Evolutionary conservation across 176 grass and related monocot species (phyloP), one percentile per base, ranked within the genome.

Genomic region (Phragmites australis): DNA sequence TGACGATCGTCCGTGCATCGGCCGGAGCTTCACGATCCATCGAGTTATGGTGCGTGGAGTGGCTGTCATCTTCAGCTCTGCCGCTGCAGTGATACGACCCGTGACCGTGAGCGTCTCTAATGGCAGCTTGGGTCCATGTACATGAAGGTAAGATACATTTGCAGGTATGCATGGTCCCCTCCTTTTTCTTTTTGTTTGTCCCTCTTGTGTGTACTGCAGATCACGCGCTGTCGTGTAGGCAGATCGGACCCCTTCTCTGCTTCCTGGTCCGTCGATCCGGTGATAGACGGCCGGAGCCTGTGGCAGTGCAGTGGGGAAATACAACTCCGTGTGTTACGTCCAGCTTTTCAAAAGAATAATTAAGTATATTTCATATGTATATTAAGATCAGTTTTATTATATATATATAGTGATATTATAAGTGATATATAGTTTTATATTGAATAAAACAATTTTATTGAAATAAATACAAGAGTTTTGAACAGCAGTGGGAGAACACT

Each of bases 61-160:
- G 63, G 1, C 12, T 39, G 69, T 46, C 6, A 6, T 48, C 57
- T 34, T 17, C 23, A 13, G 23, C 52, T 32, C 71, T 54, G 64
- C 48, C 3, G 23, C 2, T 27, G 68, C 3, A 17, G 81, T 53
- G 53, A 63, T 65, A 54, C 39, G 39, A 46, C 87, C 77, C 64
- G 77, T 81, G 82, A 81, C 64, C 12, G 44, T 85, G 82, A 81
- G 22, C 56, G n/a, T 39, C 21, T 41, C 31, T 65, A 71, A 77
- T 71, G 77, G 51, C 63, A 62, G 49, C 29, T 64, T 68, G 52
- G 76, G 65, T 47, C 58, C 75, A 45, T 75, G 23, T 69, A 47
- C 63, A 58, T 75, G 41, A 63, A 32, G 70, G 43, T 68, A 40
- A 59, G 40, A 71, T 43, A 51, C 9, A 8, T 9, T 30, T 25